Conservation (phyloP, 331 rosid species). For the Prunus yedoensis region DNA sequence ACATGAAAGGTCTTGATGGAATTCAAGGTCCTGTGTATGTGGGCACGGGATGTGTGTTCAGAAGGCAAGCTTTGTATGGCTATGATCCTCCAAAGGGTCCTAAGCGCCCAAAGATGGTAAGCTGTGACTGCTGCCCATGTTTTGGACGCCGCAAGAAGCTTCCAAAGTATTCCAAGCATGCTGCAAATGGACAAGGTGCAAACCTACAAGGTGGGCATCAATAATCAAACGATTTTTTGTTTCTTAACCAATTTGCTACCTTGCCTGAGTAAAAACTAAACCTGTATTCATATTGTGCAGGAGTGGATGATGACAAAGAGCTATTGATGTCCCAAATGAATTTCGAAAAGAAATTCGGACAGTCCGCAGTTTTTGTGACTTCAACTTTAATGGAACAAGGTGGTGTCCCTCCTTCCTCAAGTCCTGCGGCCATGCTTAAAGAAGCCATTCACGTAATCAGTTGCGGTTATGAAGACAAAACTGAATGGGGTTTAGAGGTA, state of each 20-base stretch:
- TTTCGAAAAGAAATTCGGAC: constrained; percentile 80
- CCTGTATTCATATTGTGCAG: constrained; percentile 20
- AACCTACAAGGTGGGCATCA: constrained; percentile 42
- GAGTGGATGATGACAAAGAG: constrained; percentile 56
- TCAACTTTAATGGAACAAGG: constrained; percentile 92
- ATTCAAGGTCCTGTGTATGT: constrained; percentile 87
- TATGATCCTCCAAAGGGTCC: constrained; percentile 77
- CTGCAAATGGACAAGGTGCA: constrained; percentile 62
- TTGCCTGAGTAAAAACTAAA: not conserved
- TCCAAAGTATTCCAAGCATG: constrained; percentile 61
- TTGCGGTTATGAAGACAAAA: constrained; percentile 89
- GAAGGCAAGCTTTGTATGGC: constrained; percentile 88
- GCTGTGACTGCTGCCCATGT: constrained; percentile 96
- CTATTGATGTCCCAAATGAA: constrained; percentile 84
- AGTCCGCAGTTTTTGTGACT: constrained; percentile 79
- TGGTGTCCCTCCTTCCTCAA: constrained; percentile 92
- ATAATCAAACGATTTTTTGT: not conserved
- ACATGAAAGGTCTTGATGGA: constrained; percentile 91
- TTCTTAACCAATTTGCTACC: not conserved
- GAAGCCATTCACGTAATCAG: constrained; percentile 93
- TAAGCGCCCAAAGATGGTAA: constrained; percentile 89
- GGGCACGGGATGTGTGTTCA: constrained; percentile 88
- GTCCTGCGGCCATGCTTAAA: constrained; percentile 84
- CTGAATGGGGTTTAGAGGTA: constrained; percentile 94
- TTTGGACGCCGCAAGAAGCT: constrained; percentile 92